Evolutionary conservation across 768 basidiomycete genomes (phyloP).

Genomic region (Rhizopogon salebrosus): DNA sequence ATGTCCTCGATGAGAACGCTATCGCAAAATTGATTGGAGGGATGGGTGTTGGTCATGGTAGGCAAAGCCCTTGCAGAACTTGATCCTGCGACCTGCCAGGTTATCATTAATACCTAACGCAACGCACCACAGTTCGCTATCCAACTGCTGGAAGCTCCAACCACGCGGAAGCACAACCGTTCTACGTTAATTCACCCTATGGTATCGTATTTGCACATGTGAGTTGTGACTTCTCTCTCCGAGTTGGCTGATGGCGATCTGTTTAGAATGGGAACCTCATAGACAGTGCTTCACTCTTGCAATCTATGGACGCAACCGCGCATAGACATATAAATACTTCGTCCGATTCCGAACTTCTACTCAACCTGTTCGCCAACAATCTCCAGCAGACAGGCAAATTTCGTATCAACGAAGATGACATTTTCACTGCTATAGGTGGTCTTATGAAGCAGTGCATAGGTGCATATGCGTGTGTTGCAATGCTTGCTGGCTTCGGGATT

Average conservation of each 20-base stretch:
- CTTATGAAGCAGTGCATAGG: constrained; percentile 87
- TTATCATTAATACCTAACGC: too few species aligned
- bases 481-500: constrained; percentile 98
- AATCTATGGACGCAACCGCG: constrained; percentile 91
- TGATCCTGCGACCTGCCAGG: background rate
- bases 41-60: constrained; percentile 98
- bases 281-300: constrained; percentile 79
- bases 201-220: constrained; percentile 98
- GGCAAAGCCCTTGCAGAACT: constrained; percentile 16
- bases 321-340: constrained; percentile 99
- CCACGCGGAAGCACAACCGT: constrained; percentile 96
- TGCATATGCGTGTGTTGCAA: constrained; percentile 96
- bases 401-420: constrained; percentile 98
- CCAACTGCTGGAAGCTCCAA: constrained; percentile 97
- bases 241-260: background rate
- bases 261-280: constrained; percentile 95
- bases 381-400: constrained; percentile 98
- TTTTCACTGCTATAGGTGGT: constrained; percentile 88
- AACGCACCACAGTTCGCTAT: constrained; percentile 68
- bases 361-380: constrained; percentile 97
- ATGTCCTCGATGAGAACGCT: constrained; percentile 83
- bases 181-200: constrained; percentile 99
- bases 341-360: constrained; percentile 93
- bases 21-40: constrained; percentile 78
- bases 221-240: constrained; percentile 23